Evolutionary conservation across 148 eudicot species (phyloP), one percentile per base, ranked within the genome.

Genomic region (Arbutus unedo): DNA sequence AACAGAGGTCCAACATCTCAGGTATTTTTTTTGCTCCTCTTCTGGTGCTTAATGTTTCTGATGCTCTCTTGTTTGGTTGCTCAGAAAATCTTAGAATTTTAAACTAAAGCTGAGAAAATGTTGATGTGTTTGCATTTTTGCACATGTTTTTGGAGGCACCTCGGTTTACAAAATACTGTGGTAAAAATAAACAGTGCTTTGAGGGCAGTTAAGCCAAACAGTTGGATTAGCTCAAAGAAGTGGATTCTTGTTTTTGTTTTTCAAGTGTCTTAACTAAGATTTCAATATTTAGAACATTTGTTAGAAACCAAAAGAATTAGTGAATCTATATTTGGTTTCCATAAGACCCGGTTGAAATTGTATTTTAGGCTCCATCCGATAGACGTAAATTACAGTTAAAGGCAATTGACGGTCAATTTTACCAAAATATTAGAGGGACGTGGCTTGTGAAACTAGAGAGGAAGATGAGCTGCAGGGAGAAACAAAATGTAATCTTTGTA

Each of bases 1-100:
- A 78, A 38, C 79, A 66, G 41, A 79, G 57, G 72, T 73, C 85
- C 10, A 81, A 81, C 74, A 2, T 71, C 45, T 75, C 89, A 87
- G 94, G 95, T 82, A 31, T 51, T 38, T 8, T 54, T 18, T 50
- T 57, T 72, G 68, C 64, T 21, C 57, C 8, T 18, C 23, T 6
- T 19, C 4, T n/a, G 3, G 41, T 23, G 14, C 48, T 56, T 55
- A 47, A 47, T n/a, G 77, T 47, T 4, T 15, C 48, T 74, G 14
- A 6, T 25, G 13, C 3, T 68, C 74, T 68, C 74, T 38, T 13
- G 74, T 31, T 68, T 21, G 38, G 4, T 64, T 21, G 41, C 43
- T 64, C 70, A 9, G 41, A 25, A 9, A 23, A 64, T 3, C 38
- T 4, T 64, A 2, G 43, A 68, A 68, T 31, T 31, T 4, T 14